These are phyloP conservation scores for Misopates orontium DNA, from an alignment of 257 asterid species.

Conservation along the genomic window DNA sequence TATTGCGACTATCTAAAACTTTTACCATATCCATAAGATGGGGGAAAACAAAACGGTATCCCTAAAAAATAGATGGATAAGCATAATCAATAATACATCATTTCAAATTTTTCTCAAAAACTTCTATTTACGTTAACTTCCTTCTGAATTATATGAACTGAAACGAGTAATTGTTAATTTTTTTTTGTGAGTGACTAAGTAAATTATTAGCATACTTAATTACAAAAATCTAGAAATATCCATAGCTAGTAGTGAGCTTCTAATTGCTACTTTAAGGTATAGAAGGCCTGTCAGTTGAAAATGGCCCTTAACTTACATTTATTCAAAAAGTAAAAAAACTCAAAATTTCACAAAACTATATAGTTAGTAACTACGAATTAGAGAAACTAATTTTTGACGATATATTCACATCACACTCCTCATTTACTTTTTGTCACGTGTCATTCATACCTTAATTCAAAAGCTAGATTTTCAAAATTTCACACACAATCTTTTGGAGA, in stretches of 20 bases:
- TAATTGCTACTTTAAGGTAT: not conserved
- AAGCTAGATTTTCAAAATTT: not conserved
- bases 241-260: too few relatives aligned
- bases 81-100: not conserved
- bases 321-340: not conserved
- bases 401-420: not conserved
- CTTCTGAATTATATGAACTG: not conserved
- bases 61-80: constrained; percentile 1
- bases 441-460: not conserved
- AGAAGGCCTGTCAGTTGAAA: not conserved
- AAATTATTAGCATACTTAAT: not conserved
- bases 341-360: not conserved
- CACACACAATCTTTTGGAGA: not conserved
- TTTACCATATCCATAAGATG: not conserved
- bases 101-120: not conserved
- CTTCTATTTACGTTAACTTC: too few relatives aligned
- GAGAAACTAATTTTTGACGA: not conserved
- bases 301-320: not conserved
- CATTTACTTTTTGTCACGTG: not conserved
- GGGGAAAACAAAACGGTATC: not conserved
- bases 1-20: not conserved
- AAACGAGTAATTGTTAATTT: not conserved
- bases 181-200: too few relatives aligned
- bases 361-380: too few relatives aligned
- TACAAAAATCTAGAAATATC: not conserved